phyloP scores from a whole-genome alignment of 2,329 filamentous ascomycete species.

The Macrophomina phaseolina region DNA sequence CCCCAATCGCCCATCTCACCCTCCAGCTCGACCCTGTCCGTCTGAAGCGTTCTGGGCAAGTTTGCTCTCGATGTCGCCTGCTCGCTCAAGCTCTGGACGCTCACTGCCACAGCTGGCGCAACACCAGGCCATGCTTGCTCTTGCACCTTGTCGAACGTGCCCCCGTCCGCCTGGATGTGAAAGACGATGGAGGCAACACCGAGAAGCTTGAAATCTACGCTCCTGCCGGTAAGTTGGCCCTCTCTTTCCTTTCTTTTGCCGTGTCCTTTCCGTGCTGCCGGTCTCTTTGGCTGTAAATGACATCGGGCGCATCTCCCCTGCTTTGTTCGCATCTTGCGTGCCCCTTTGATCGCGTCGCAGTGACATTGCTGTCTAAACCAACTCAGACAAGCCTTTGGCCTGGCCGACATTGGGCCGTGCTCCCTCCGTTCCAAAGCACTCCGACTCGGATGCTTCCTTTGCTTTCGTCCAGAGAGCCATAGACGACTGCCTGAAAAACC shows the following conservation, averaged over 20 bases:
- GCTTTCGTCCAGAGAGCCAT: background rate
- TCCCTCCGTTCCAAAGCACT: conserved; percentile 3
- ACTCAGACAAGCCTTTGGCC: background rate
- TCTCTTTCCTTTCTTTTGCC: background rate
- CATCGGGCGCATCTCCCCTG: too few relatives aligned
- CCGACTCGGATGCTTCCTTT: conserved; percentile 3
- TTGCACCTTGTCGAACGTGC: conserved; percentile 6
- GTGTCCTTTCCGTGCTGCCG: background rate
- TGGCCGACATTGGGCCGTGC: conserved; percentile 4
- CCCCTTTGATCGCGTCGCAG: too few relatives aligned
- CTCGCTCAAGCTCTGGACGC: background rate
- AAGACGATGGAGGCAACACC: background rate
- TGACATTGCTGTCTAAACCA: background rate
- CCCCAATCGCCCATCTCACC: background rate
- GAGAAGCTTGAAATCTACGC: conserved; percentile 10
- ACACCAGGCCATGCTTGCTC: background rate
- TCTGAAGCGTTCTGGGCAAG: conserved; percentile 1
- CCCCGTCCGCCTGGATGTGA: background rate
- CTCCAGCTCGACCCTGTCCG: background rate
- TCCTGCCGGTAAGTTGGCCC: background rate
- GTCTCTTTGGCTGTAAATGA: too few relatives aligned
- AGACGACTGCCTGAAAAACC: conserved; percentile 5
- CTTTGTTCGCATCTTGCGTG: too few relatives aligned
- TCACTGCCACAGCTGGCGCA: conserved; percentile 2
- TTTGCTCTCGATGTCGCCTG: conserved; percentile 1